These are phyloP conservation scores for Nissolia schottii DNA, from an alignment of 306 rosid genomes.

Conservation along the genomic window DNA sequence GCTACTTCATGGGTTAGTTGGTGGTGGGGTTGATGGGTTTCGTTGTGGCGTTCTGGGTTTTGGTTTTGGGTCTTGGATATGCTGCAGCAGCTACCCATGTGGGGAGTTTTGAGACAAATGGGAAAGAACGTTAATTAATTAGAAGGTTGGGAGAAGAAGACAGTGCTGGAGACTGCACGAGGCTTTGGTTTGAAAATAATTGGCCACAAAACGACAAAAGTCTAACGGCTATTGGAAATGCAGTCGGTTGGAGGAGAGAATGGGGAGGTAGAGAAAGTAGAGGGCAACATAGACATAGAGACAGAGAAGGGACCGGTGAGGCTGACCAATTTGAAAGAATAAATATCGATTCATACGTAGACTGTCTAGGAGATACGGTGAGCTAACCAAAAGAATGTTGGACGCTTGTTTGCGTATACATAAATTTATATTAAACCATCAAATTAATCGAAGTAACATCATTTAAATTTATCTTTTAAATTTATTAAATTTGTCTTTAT, in stretches of 20 bases:
- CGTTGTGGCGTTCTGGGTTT: slow-evolving; percentile 8
- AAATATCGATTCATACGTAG: no score
- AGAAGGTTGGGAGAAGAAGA: slow-evolving; percentile 24
- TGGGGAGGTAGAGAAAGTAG: no score
- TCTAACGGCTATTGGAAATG: slow-evolving; percentile 45
- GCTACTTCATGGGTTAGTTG: slow-evolving; percentile 21
- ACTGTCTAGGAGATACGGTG: no score
- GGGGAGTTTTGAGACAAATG: slow-evolving; percentile 15
- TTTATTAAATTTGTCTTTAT: no score
- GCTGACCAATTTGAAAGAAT: no score
- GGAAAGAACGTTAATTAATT: background rate
- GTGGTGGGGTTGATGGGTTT: slow-evolving; percentile 14
- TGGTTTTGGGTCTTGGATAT: slow-evolving; percentile 33
- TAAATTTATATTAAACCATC: no score
- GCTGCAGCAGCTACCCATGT: slow-evolving; percentile 91
- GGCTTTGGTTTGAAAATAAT: slow-evolving; percentile 18
- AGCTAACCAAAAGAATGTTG: no score
- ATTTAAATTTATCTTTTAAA: no score
- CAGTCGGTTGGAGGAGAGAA: slow-evolving; percentile 10
- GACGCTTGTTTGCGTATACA: no score
- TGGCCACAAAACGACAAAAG: slow-evolving; percentile 23
- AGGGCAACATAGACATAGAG: background rate
- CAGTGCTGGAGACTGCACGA: slow-evolving; percentile 19
- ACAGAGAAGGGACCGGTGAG: background rate
- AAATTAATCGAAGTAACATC: no score